Evolutionary conservation across 1,139 yeast species (phyloP).

Genomic region (Eremothecium sinecaudum): DNA sequence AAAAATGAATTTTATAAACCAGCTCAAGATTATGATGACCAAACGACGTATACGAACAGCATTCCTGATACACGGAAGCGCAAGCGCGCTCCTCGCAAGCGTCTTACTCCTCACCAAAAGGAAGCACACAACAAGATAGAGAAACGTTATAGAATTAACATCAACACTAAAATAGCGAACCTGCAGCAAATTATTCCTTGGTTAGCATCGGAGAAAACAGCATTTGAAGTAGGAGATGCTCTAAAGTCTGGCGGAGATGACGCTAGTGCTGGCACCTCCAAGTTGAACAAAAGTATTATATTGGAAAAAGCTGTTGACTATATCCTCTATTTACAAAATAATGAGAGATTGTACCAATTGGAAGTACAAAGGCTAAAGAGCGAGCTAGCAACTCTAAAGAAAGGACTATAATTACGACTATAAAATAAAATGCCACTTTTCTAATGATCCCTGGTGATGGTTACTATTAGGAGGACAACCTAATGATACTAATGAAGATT

Average conservation of each 20-base stretch:
- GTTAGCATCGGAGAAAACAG: conserved; percentile 49
- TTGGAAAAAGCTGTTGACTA: conserved; percentile 59
- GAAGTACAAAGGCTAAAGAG: conserved; percentile 29
- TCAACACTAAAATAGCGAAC: conserved; percentile 62
- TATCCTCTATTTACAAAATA: conserved; percentile 41
- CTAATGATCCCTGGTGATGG: too few species aligned
- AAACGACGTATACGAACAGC: not conserved
- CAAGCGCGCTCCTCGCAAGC: conserved; percentile 47
- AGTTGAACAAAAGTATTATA: conserved; percentile 54
- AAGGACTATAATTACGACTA: too few species aligned
- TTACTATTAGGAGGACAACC: not conserved
- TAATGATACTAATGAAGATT: too few species aligned
- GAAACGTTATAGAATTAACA: conserved; percentile 61
- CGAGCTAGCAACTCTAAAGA: conserved; percentile 25
- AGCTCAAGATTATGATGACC: too few species aligned
- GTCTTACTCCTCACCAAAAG: conserved; percentile 52
- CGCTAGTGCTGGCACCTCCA: conserved; percentile 25
- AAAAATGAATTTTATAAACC: conserved; percentile 4
- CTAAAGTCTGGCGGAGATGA: conserved; percentile 10
- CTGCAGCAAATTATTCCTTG: conserved; percentile 57
- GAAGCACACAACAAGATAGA: conserved; percentile 68
- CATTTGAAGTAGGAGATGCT: conserved; percentile 42
- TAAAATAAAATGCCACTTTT: not conserved
- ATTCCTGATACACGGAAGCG: conserved; percentile 16
- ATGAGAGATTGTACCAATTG: conserved; percentile 32